phyloP scores from a whole-genome alignment of 345 rosid genomes.

The Eucalyptus marginata region DNA sequence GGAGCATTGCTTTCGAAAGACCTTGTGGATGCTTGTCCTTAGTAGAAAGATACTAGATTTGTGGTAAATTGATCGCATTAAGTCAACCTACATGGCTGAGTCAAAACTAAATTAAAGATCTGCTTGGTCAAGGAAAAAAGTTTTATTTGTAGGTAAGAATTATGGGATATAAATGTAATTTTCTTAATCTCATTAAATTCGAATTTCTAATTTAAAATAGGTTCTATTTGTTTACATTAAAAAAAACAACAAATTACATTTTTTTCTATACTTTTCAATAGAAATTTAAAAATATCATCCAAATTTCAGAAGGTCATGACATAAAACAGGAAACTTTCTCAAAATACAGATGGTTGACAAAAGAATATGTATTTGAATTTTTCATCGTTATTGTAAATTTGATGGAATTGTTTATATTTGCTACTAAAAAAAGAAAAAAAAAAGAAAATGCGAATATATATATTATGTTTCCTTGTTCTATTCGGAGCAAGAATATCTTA shows the following conservation, averaged over 20 bases:
- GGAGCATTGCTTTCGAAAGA: not conserved
- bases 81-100: not conserved
- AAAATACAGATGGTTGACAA: not conserved
- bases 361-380: too few relatives aligned
- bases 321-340: not conserved
- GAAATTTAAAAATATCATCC: not conserved
- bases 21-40: not conserved
- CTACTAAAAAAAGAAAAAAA: not conserved
- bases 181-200: not conserved
- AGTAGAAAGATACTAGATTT: not conserved
- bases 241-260: fast-evolving
- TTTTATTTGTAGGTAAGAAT: not conserved
- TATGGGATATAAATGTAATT: not conserved
- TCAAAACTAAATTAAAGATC: not conserved
- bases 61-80: not conserved
- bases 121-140: not conserved
- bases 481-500: too few relatives aligned
- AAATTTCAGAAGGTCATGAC: not conserved
- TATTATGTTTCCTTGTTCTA: too few relatives aligned
- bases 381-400: not conserved
- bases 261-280: not conserved
- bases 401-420: too few relatives aligned
- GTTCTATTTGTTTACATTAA: not conserved
- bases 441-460: too few relatives aligned
- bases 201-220: not conserved